Percentiles rank a stretch among this genome's conserved stretches.
phyloP scores from a whole-genome alignment of 78 protist species.

The Dictyostelium citrinum region DNA sequence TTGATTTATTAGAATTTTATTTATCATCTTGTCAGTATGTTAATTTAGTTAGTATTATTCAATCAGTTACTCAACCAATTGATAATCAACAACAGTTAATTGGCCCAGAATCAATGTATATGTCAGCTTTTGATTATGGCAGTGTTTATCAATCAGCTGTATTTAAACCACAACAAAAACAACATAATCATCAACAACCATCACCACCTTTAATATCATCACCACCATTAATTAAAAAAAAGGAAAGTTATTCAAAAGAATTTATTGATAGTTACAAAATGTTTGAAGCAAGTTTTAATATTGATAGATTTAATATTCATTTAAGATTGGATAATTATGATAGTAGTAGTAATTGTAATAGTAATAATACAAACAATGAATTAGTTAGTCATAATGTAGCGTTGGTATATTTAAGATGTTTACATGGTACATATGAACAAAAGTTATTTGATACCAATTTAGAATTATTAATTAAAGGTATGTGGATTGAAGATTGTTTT shows the following conservation, averaged over 20 bases:
- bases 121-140: not conserved
- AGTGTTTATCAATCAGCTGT: not conserved
- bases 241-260: not conserved
- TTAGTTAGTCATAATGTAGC: not conserved
- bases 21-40: conserved; percentile 61
- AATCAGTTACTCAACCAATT: not conserved
- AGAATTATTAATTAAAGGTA: conserved; percentile 7
- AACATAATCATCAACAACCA: not conserved
- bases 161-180: not conserved
- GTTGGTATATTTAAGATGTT: conserved; percentile 20
- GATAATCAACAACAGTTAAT: not conserved
- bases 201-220: not conserved
- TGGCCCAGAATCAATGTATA: not conserved
- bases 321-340: conserved; percentile 16
- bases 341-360: not conserved
- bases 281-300: conserved; percentile 18
- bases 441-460: conserved; percentile 2
- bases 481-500: conserved; percentile 75
- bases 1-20: conserved; percentile 39
- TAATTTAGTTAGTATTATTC: conserved; percentile 27
- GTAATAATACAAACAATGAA: not conserved
- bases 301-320: conserved; percentile 27
- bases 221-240: not conserved
- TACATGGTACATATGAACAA: conserved; percentile 21
- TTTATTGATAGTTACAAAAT: not conserved